Evolutionary conservation across 202 grass and related monocot species (phyloP).

Genomic region (Zizania palustris): DNA sequence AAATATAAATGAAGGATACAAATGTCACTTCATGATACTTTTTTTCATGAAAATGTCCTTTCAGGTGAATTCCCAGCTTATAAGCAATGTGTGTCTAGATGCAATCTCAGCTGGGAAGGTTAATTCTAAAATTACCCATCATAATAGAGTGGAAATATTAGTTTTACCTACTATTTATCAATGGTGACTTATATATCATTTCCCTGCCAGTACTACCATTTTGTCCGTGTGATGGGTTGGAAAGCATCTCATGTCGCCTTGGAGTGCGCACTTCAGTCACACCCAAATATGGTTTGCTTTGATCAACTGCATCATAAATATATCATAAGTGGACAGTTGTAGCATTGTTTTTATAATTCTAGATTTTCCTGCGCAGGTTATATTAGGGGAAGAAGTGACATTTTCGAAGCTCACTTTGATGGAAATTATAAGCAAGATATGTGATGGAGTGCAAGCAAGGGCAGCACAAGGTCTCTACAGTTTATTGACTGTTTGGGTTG

Average conservation of each 20-base stretch:
- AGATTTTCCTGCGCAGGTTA: conserved; percentile 53
- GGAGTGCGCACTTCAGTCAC: conserved; percentile 92
- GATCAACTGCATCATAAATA: neutral
- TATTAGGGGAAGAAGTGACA: conserved; percentile 93
- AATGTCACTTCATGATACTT: neutral
- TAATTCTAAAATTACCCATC: conserved; percentile 2
- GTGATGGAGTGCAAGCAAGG: conserved; percentile 80
- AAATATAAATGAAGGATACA: neutral
- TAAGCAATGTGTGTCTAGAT: conserved; percentile 87
- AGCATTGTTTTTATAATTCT: neutral
- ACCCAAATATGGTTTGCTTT: conserved; percentile 87
- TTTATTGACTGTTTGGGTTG: conserved; percentile 18
- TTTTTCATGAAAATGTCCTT: conserved; percentile 8
- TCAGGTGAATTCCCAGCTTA: conserved; percentile 94
- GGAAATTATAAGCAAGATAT: conserved; percentile 84
- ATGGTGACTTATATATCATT: neutral
- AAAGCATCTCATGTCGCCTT: conserved; percentile 86
- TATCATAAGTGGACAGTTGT: neutral
- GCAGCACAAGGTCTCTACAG: conserved; percentile 63
- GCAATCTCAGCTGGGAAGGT: conserved; percentile 89
- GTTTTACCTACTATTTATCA: neutral
- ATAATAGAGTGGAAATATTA: neutral
- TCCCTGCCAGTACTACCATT: conserved; percentile 79
- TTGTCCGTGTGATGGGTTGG: conserved; percentile 77
- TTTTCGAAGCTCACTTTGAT: conserved; percentile 88